Base-by-base conservation (phyloP, 164 flowering plant species). In the Chloranthus sessilifolius region DNA sequence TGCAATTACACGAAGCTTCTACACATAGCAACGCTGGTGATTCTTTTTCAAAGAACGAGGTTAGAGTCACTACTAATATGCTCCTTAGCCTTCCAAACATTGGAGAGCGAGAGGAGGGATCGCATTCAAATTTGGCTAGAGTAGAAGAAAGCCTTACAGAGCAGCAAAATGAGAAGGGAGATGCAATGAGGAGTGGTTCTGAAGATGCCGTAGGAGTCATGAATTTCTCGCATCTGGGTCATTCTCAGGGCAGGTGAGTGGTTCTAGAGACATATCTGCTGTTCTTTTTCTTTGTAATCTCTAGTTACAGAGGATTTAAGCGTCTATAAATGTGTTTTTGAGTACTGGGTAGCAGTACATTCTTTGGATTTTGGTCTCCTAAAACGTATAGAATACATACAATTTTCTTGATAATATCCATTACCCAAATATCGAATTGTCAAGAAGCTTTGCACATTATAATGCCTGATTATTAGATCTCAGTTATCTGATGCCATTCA, bases 1-100 rank as follows among this genome's bases (percentile, higher is more conserved):
- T 77, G 76, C 89, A 79, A 43, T 63, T 82, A 26, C 84, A 81
- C 24, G 82, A 76, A 34, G 79, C 83, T 53, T 70, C 72, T 71
- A 0, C 62, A 34, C 63, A 44, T 3, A 23, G 49, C 33, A 53
- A 54, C 16, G 20, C 1, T 21, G 51, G 41, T 2, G 67, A 64
- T 23, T 73, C 76, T 9, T 54, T 63, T 23, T 47, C 70, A 4
- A 57, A 58, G 17, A 61, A 65, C 47, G 67, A 64, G 62, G 52
- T 70, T 15, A n/a, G 28, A 31, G n/a, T n/a, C n/a, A 30, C 5
- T 22, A 53, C 41, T 25, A 53, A 53, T 30, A 17, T 37, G 9
- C 11, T 34, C 15, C 16, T n/a, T 31, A 23, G 47, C 20, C 46
- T 59, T 43, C 62, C 28, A 22, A 44, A n/a, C 28, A 15, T 19